phyloP scores from a whole-genome alignment of 75 land plant species.

The Selaginella moellendorffii region DNA sequence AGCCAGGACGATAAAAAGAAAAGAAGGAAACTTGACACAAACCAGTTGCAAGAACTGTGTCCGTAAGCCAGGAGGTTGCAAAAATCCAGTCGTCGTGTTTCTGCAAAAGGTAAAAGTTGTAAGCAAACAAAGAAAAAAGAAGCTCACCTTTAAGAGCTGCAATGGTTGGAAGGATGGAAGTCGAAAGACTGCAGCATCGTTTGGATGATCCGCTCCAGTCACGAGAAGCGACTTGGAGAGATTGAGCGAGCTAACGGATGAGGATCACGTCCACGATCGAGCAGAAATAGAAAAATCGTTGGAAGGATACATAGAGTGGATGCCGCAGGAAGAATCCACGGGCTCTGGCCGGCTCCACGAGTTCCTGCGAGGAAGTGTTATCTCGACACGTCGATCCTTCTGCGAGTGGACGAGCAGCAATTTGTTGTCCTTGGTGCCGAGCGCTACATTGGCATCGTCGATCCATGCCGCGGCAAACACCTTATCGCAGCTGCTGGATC shows the following conservation, averaged over 20 bases:
- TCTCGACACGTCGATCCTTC: conserved; percentile 1
- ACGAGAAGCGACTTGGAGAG: neutral
- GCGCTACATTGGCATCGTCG: neutral
- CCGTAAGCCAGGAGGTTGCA: conserved; percentile 2
- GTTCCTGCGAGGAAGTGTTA: neutral
- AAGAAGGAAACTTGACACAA: too few relatives aligned
- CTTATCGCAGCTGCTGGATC: neutral
- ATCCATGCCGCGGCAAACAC: conserved; percentile 6
- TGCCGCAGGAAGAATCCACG: neutral
- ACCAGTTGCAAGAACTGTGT: conserved; percentile 2
- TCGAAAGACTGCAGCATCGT: neutral
- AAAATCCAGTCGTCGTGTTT: conserved; percentile 7
- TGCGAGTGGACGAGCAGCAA: conserved; percentile 3
- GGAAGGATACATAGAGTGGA: conserved; percentile 2
- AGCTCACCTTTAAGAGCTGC: conserved; percentile 6
- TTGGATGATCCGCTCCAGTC: conserved; percentile 4
- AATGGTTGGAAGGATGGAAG: neutral
- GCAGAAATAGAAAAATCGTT: neutral
- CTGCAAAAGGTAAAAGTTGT: neutral
- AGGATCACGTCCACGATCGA: neutral
- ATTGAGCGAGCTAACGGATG: neutral
- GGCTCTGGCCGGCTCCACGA: neutral
- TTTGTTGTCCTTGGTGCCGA: conserved; percentile 6
- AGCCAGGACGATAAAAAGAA: neutral
- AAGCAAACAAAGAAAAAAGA: neutral